Conservation (phyloP, 2,329 filamentous ascomycete genomes). For the Sporothrix inflata region DNA sequence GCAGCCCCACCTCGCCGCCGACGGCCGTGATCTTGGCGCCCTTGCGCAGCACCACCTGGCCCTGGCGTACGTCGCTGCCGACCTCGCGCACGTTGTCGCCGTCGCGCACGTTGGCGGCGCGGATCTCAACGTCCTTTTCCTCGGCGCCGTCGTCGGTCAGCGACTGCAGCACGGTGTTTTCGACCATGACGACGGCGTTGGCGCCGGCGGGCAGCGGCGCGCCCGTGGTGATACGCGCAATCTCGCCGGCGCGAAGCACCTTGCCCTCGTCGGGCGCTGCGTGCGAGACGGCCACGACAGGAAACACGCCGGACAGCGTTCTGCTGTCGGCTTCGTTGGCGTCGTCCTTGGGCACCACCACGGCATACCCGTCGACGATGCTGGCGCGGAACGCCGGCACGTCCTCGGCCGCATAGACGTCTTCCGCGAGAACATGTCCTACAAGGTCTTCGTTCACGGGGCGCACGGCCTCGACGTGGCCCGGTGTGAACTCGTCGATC, state of each 20-base stretch:
- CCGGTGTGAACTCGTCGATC: constrained; percentile 74
- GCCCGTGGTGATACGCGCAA: constrained; percentile 91
- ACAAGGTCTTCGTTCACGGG: constrained; percentile 69
- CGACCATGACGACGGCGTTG: constrained; percentile 94
- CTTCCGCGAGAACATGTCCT: constrained; percentile 78
- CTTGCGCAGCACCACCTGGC: constrained; percentile 69
- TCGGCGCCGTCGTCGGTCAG: constrained; percentile 80
- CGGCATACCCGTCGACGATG: constrained; percentile 95
- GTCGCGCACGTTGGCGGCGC: constrained; percentile 72
- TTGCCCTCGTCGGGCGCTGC: constrained; percentile 72
- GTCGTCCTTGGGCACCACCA: constrained; percentile 61
- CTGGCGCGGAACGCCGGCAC: constrained; percentile 94
- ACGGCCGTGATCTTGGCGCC: constrained; percentile 84
- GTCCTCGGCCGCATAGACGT: constrained; percentile 76
- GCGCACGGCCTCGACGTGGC: constrained; percentile 57
- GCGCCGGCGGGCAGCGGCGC: constrained; percentile 87
- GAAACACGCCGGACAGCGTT: constrained; percentile 76
- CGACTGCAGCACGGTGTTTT: constrained; percentile 79
- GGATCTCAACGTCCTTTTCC: constrained; percentile 84
- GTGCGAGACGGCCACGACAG: constrained; percentile 84
- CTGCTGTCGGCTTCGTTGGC: background rate
- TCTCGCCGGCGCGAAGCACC: constrained; percentile 68
- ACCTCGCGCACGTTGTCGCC: constrained; percentile 91
- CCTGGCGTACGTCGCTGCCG: constrained; percentile 79
- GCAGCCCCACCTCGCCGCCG: constrained; percentile 87